Evolutionary conservation across 2,329 filamentous ascomycete genomes (phyloP).

Genomic region (Penicillium sp.): DNA sequence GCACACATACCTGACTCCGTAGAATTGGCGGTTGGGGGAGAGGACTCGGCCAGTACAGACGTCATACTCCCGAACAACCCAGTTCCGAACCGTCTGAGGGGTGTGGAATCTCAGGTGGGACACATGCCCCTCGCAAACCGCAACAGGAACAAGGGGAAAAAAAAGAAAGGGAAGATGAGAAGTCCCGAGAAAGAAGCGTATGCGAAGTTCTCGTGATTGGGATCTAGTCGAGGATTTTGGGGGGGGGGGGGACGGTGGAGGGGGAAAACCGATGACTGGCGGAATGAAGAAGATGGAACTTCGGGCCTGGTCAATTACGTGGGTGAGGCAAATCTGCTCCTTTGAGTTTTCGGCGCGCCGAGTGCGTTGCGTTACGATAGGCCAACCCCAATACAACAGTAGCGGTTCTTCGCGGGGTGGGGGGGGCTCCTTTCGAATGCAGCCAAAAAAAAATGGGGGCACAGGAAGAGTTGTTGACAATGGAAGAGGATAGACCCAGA

Average conservation of each 20-base stretch:
- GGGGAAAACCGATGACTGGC: slow-evolving; percentile 7
- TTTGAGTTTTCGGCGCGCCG: slow-evolving; percentile 18
- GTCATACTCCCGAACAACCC: slow-evolving; percentile 29
- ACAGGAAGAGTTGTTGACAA: background rate
- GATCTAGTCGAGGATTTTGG: background rate
- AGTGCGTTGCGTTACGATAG: slow-evolving; percentile 15
- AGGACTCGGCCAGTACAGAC: slow-evolving; percentile 28
- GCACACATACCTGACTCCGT: slow-evolving; percentile 30
- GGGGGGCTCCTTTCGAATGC: background rate
- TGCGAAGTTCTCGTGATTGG: background rate
- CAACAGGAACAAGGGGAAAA: background rate
- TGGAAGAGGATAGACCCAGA: too few relatives aligned
- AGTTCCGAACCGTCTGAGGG: slow-evolving; percentile 1
- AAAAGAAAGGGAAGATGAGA: background rate
- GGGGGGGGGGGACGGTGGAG: background rate
- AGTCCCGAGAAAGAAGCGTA: background rate
- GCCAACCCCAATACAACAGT: slow-evolving; percentile 2
- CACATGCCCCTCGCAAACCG: slow-evolving; percentile 28
- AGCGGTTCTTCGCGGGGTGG: slow-evolving; percentile 3
- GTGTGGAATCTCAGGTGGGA: slow-evolving; percentile 19
- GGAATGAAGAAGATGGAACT: too few relatives aligned
- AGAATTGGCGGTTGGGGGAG: slow-evolving; percentile 19
- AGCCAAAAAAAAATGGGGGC: background rate
- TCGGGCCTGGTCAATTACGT: slow-evolving; percentile 13
- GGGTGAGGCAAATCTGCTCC: slow-evolving; percentile 28